These are phyloP conservation scores for Cyclotella atomus DNA, from an alignment of 108 stramenopile species.

Conservation along the genomic window DNA sequence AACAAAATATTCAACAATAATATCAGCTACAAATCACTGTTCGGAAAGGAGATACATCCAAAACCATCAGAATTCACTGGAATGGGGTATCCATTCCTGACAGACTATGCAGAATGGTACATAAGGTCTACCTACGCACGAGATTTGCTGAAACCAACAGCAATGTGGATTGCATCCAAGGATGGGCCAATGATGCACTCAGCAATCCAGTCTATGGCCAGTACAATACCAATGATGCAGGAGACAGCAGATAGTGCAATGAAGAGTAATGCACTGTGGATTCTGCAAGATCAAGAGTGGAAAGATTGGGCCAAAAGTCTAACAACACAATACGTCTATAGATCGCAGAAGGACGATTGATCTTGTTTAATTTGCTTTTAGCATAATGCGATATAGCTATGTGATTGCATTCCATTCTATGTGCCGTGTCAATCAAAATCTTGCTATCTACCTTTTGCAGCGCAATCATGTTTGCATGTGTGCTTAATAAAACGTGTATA, in stretches of 20 bases:
- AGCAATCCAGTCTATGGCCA: conserved; percentile 33
- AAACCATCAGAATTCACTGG: conserved; percentile 26
- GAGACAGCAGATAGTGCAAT: conserved; percentile 27
- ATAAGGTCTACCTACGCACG: conserved; percentile 26
- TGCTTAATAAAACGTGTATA: too few relatives aligned
- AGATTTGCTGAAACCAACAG: conserved; percentile 33
- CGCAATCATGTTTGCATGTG: background rate
- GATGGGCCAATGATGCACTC: conserved; percentile 35
- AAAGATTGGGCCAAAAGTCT: conserved; percentile 46
- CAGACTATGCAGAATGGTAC: conserved; percentile 30
- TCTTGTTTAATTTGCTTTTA: too few relatives aligned
- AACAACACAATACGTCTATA: conserved; percentile 35
- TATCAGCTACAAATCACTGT: background rate
- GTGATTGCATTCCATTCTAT: too few relatives aligned
- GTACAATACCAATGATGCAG: conserved; percentile 41
- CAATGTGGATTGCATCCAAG: conserved; percentile 35
- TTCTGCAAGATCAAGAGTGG: conserved; percentile 48
- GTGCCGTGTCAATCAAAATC: background rate
- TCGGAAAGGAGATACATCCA: background rate
- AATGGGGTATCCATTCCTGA: conserved; percentile 28
- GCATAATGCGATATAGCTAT: too few relatives aligned
- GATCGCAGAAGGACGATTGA: conserved; percentile 32
- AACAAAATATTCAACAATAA: conserved; percentile 7
- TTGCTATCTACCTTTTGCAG: too few relatives aligned
- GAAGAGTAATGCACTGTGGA: conserved; percentile 38